Conservation (phyloP, 768 basidiomycete genomes). For the Suillus subluteus region DNA sequence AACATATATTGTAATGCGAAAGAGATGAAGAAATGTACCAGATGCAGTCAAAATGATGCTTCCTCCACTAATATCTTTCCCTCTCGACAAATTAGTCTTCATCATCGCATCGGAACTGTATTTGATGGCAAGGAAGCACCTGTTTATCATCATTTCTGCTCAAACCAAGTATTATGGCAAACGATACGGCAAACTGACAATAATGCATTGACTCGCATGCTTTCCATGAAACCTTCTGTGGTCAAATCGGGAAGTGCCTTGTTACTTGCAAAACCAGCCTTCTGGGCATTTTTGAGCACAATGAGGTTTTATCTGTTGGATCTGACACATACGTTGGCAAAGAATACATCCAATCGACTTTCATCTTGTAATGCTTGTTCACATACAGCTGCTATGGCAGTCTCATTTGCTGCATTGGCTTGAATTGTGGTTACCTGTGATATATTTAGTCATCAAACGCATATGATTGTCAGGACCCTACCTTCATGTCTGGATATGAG, state of each 20-base stretch:
- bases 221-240: constrained; percentile 70
- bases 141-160: constrained; percentile 32
- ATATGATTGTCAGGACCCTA: constrained; percentile 27
- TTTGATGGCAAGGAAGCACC: constrained; percentile 90
- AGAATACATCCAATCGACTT: constrained; percentile 90
- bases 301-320: background rate
- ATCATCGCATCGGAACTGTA: constrained; percentile 84
- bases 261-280: constrained; percentile 70
- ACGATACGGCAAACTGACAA: constrained; percentile 43
- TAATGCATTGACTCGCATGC: constrained; percentile 77
- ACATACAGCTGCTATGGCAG: constrained; percentile 68
- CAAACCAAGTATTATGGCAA: background rate
- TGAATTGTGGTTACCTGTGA: constrained; percentile 74
- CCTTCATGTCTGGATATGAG: constrained; percentile 80
- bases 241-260: constrained; percentile 55
- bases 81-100: constrained; percentile 61
- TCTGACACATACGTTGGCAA: constrained; percentile 74
- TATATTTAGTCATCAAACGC: constrained; percentile 1
- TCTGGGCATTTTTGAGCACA: background rate
- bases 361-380: constrained; percentile 76
- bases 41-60: constrained; percentile 91
- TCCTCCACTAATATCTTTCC: constrained; percentile 72
- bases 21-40: constrained; percentile 43
- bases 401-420: constrained; percentile 85
- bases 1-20: background rate